Evolutionary conservation across 1,284 basidiomycete genomes (phyloP), one percentile per base, ranked within the genome.

Genomic region (Tylopilus sp.): DNA sequence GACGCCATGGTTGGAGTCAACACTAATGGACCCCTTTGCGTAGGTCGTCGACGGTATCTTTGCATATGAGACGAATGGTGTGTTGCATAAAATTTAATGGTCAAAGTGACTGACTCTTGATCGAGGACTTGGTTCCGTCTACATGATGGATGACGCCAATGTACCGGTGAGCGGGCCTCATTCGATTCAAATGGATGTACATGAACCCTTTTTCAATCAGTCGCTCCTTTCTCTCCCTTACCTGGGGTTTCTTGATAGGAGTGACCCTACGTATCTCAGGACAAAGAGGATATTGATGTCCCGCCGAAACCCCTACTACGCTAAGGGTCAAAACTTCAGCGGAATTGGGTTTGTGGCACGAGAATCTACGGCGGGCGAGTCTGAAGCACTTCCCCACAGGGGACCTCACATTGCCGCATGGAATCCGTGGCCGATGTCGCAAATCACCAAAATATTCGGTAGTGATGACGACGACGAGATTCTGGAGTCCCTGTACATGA

Each of bases 361-460:
- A 35, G 34, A 3, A 48, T 19, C 41, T 41, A 2, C 12, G 40
- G 41, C 7, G 29, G 39, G 19, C 37, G 23, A 23, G 4, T 39
- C 36, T 51, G 34, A 59, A 33, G 16, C n/a, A 34, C 41, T 40
- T 47, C 26, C 43, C 26, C 25, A 34, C 57, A 87, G 85, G 36
- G 86, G 86, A 2, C 87, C 86, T 29, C 87, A 89, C 63, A 78
- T 84, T 44, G 78, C 83, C 59, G 77, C 79, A 12, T 84, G 78
- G 78, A 72, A 86, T 60, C 85, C 85, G 48, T 89, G 86, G 87
- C 87, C 86, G 0, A 90, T 89, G 87, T 85, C 85, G 12, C 81
- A 82, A 41, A 79, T 89, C 31, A 82, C 81, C 18, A 78, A 80
- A 15, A 84, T 89, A 42, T 89, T 82, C 59, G 82, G 86, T 3